A percentile compares a stretch with the other conserved stretches of the same genome.
Conservation (phyloP, 129 eudicot species). For the Tanacetum coccineum region DNA sequence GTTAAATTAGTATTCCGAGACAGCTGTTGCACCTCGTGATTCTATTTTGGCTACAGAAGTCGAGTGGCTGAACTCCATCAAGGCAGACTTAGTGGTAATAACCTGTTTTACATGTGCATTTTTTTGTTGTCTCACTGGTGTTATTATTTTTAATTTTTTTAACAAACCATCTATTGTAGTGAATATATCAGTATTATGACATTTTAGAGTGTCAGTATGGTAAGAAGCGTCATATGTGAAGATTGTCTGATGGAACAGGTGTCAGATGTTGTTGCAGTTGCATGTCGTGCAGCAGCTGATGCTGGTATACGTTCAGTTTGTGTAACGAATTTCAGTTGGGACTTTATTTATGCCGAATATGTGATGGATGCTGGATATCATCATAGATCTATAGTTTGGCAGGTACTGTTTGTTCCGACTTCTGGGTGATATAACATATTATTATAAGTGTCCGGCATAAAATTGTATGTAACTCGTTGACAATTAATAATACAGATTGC, state of each 20-base stretch:
- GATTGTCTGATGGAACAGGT: constrained; percentile 39
- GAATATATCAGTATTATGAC: background rate
- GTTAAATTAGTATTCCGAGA: constrained; percentile 71
- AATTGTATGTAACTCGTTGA: background rate
- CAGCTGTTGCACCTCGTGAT: constrained; percentile 89
- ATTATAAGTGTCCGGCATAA: background rate
- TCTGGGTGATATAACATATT: too few relatives aligned
- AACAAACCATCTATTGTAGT: background rate
- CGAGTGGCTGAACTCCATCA: constrained; percentile 92
- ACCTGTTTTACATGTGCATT: background rate
- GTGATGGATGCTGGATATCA: constrained; percentile 97
- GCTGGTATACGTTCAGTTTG: constrained; percentile 97
- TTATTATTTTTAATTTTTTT: too few relatives aligned
- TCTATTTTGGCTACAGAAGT: constrained; percentile 85
- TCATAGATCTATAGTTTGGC: constrained; percentile 94
- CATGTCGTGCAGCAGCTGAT: constrained; percentile 99
- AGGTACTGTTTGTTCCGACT: constrained; percentile 41
- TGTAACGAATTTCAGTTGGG: constrained; percentile 99
- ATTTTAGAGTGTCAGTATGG: background rate
- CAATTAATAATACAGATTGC: constrained; percentile 69
- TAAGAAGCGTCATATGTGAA: background rate
- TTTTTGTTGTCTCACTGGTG: background rate
- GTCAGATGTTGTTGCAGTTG: constrained; percentile 98
- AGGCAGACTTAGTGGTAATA: constrained; percentile 94
- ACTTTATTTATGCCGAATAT: constrained; percentile 95